Percentiles rank a stretch among this genome's conserved stretches.
Evolutionary conservation across 257 asterid species (phyloP).

Genomic region (Petunia axillaris): DNA sequence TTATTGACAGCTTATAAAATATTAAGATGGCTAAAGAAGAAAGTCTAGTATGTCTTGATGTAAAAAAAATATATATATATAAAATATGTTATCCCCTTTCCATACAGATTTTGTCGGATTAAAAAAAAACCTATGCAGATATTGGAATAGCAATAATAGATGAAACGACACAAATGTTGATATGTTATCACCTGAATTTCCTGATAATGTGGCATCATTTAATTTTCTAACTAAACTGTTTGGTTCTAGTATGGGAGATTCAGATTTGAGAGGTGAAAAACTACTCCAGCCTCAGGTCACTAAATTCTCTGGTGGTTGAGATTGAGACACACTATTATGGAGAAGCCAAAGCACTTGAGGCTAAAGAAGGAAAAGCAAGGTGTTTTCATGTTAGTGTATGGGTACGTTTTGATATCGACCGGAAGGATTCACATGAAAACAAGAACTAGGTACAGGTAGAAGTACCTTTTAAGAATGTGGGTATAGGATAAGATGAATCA

Average conservation of each 20-base stretch:
- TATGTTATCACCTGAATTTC: background rate
- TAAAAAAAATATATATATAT: too few relatives aligned
- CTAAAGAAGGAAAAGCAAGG: background rate
- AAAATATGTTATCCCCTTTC: background rate
- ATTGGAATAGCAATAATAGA: background rate
- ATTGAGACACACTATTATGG: slow-evolving; percentile 31
- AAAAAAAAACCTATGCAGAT: background rate
- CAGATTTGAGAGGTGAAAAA: background rate
- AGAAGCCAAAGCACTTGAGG: background rate
- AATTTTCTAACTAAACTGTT: background rate
- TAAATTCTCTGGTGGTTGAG: slow-evolving; percentile 34
- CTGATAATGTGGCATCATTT: background rate
- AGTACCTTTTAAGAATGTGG: background rate
- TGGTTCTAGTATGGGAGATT: background rate
- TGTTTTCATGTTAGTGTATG: background rate
- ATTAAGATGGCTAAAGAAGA: too few relatives aligned
- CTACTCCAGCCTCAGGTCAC: background rate
- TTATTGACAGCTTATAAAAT: too few relatives aligned
- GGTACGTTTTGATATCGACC: background rate
- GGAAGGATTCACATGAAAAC: slow-evolving; percentile 5
- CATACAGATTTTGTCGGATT: background rate
- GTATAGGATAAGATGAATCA: background rate
- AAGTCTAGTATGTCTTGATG: too few relatives aligned
- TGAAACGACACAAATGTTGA: background rate
- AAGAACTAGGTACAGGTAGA: background rate